Conservation (phyloP, 2,329 filamentous ascomycete genomes). For the Stemphylium beticola region DNA sequence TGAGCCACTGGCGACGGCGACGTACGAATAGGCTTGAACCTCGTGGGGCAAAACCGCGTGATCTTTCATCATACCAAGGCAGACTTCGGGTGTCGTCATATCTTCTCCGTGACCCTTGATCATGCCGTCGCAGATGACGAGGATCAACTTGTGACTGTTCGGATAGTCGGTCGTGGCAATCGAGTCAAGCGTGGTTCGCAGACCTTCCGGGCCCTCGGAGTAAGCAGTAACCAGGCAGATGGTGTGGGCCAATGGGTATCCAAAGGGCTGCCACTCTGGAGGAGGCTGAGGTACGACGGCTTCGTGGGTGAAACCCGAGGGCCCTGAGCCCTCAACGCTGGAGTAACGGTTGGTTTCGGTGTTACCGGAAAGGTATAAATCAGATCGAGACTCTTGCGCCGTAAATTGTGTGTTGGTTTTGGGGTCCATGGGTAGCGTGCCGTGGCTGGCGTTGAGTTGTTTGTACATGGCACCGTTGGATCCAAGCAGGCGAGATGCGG, state of each 20-base stretch:
- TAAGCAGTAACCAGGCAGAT: conserved; percentile 97
- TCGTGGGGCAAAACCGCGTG: conserved; percentile 79
- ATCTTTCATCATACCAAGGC: conserved; percentile 93
- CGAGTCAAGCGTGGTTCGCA: conserved; percentile 93
- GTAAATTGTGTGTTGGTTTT: conserved; percentile 28
- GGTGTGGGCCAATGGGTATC: conserved; percentile 89
- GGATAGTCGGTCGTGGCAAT: conserved; percentile 98
- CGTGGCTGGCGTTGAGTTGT: conserved; percentile 62
- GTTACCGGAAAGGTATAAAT: conserved; percentile 51
- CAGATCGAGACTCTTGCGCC: conserved; percentile 48
- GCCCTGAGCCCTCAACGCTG: conserved; percentile 73
- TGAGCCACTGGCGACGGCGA: conserved; percentile 91
- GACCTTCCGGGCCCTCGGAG: conserved; percentile 90
- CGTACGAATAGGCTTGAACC: conserved; percentile 90
- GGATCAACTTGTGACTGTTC: conserved; percentile 97
- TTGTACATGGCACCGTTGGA: conserved; percentile 73
- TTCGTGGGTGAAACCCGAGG: conserved; percentile 95
- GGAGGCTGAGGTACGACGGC: conserved; percentile 95
- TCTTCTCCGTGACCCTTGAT: conserved; percentile 95
- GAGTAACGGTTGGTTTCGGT: conserved; percentile 58
- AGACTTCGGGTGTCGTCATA: conserved; percentile 86
- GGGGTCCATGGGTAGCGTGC: conserved; percentile 58
- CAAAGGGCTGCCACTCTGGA: conserved; percentile 96
- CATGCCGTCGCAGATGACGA: conserved; percentile 95
- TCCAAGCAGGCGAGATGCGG: conserved; percentile 73